Evolutionary conservation across 2,329 filamentous ascomycete genomes (phyloP).

Genomic region (Fusarium newnesense): DNA sequence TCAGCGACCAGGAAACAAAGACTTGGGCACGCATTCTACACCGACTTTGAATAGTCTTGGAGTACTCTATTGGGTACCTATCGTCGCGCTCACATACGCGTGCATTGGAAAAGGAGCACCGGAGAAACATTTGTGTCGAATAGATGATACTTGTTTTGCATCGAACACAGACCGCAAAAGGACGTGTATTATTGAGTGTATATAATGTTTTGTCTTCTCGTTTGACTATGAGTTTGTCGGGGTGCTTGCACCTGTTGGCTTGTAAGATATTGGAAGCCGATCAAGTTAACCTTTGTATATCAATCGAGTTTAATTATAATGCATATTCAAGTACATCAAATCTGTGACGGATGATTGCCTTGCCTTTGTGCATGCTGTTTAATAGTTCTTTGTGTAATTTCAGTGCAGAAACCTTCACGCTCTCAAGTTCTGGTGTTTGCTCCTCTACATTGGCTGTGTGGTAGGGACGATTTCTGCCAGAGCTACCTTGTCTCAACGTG

Average conservation of each 20-base stretch:
- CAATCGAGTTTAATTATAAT: conserved; percentile 4
- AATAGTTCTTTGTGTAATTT: neutral
- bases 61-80: conserved; percentile 22
- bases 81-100: conserved; percentile 18
- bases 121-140: conserved; percentile 14
- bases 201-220: conserved; percentile 46
- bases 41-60: conserved; percentile 23
- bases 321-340: neutral
- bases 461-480: neutral
- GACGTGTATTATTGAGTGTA: conserved; percentile 33
- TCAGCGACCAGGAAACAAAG: conserved; percentile 19
- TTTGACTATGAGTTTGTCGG: conserved; percentile 25
- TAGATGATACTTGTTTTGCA: conserved; percentile 17
- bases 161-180: conserved; percentile 21
- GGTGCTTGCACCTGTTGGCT: conserved; percentile 14
- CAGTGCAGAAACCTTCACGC: neutral
- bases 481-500: neutral
- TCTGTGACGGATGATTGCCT: neutral
- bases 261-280: conserved; percentile 18
- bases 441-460: neutral
- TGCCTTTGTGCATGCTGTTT: neutral
- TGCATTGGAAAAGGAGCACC: conserved; percentile 33
- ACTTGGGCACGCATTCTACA: conserved; percentile 8
- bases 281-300: conserved; percentile 16
- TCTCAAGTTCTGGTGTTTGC: neutral